phyloP scores from a whole-genome alignment of 192 early-diverging fungal genomes.

The Gryganskiella cystojenkinii region DNA sequence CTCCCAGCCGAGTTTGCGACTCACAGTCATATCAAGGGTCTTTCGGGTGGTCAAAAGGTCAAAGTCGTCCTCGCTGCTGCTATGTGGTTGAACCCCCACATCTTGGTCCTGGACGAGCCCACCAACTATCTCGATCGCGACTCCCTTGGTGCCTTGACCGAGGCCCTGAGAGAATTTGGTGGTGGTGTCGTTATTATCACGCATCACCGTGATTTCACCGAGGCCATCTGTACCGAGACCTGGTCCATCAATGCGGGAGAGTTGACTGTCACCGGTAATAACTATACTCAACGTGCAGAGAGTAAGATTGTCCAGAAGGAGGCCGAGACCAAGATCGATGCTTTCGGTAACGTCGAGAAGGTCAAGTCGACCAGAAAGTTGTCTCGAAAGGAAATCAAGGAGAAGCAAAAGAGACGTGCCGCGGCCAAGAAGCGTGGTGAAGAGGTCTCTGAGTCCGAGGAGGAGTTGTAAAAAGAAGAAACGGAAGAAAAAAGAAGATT shows the following conservation, averaged over 20 bases:
- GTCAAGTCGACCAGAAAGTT: conserved; percentile 66
- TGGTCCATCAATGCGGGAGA: conserved; percentile 76
- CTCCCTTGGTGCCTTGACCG: conserved; percentile 70
- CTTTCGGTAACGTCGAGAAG: conserved; percentile 77
- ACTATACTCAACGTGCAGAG: conserved; percentile 54
- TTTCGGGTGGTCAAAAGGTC: conserved; percentile 85
- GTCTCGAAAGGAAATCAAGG: conserved; percentile 54
- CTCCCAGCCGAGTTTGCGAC: conserved; percentile 78
- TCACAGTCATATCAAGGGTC: conserved; percentile 70
- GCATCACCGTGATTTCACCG: conserved; percentile 82
- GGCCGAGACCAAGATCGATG: conserved; percentile 62
- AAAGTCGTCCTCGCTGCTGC: conserved; percentile 87
- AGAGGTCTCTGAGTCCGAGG: conserved; percentile 49
- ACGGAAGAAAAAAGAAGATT: background rate
- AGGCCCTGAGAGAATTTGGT: conserved; percentile 75
- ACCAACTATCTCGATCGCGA: conserved; percentile 75
- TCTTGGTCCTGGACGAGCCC: conserved; percentile 90
- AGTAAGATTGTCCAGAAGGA: conserved; percentile 51
- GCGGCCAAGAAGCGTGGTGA: conserved; percentile 61
- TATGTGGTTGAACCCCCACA: conserved; percentile 89
- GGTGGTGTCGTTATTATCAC: conserved; percentile 85
- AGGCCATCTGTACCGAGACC: conserved; percentile 75
- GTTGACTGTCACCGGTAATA: conserved; percentile 56
- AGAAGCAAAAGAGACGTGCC: conserved; percentile 64
- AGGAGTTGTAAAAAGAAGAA: conserved; percentile 43